Conservation (phyloP, 2,329 filamentous ascomycete species). For the Ceratocystis diversiconidia region DNA sequence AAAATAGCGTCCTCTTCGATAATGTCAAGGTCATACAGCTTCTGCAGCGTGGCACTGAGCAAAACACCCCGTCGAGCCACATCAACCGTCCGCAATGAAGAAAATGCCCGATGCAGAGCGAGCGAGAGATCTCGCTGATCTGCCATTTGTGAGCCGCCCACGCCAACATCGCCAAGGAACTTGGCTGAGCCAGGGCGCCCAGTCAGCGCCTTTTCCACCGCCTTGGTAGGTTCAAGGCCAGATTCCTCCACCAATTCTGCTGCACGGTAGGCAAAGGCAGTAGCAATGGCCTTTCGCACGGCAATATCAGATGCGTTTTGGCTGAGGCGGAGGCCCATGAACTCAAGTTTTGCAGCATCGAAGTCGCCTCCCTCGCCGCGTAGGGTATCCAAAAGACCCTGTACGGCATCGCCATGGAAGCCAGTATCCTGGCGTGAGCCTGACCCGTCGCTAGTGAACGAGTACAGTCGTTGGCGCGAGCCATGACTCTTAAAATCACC, state of each 20-base stretch:
- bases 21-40: slow-evolving; percentile 71
- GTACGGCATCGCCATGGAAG: slow-evolving; percentile 79
- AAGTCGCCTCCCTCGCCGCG: slow-evolving; percentile 64
- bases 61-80: slow-evolving; percentile 41
- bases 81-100: slow-evolving; percentile 46
- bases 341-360: slow-evolving; percentile 69
- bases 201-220: slow-evolving; percentile 47
- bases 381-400: slow-evolving; percentile 74
- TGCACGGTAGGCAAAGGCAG: slow-evolving; percentile 71
- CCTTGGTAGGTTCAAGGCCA: slow-evolving; percentile 46
- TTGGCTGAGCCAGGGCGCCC: slow-evolving; percentile 37
- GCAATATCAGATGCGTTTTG: slow-evolving; percentile 82
- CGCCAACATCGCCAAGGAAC: slow-evolving; percentile 45
- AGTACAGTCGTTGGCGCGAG: slow-evolving; percentile 52
- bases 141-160: slow-evolving; percentile 48
- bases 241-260: slow-evolving; percentile 48
- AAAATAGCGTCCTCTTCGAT: slow-evolving; percentile 80
- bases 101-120: slow-evolving; percentile 66
- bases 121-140: slow-evolving; percentile 81
- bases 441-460: slow-evolving; percentile 60
- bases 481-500: slow-evolving; percentile 38
- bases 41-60: slow-evolving; percentile 65
- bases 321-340: slow-evolving; percentile 82
- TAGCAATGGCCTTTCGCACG: slow-evolving; percentile 73
- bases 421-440: slow-evolving; percentile 40